A percentile compares a stretch with the other conserved stretches of the same genome.
Conservation (phyloP, 2,329 filamentous ascomycete genomes). For the Talaromyces rugulosus region DNA sequence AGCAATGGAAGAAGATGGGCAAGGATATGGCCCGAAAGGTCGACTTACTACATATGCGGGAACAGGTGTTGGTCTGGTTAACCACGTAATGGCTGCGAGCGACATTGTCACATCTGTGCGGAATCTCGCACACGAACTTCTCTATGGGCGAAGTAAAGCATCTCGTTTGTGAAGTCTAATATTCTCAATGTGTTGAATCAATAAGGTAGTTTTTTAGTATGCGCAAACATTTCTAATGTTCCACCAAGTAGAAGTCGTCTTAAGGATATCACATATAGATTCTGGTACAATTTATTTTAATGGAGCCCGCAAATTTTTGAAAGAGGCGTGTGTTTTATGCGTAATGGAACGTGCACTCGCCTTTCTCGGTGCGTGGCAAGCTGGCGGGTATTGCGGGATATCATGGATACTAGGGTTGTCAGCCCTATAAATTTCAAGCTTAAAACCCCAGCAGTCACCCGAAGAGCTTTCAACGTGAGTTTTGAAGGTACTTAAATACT, state of each 20-base stretch:
- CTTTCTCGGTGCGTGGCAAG: neutral
- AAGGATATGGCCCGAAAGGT: slow-evolving; percentile 50
- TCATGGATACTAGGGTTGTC: neutral
- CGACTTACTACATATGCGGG: slow-evolving; percentile 62
- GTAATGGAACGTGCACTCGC: neutral
- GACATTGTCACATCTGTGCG: slow-evolving; percentile 37
- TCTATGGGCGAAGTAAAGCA: neutral
- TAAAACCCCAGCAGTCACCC: neutral
- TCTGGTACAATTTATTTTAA: neutral
- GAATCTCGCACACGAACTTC: neutral
- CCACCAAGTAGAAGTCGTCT: neutral
- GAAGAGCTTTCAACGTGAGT: neutral
- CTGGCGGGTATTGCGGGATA: neutral
- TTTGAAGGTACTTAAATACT: neutral
- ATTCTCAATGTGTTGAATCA: neutral
- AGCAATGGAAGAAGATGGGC: slow-evolving; percentile 49
- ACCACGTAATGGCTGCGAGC: slow-evolving; percentile 44
- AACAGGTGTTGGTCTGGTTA: slow-evolving; percentile 57
- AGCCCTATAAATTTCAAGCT: neutral
- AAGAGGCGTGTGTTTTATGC: neutral
- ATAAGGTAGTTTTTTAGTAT: neutral
- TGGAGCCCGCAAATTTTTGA: neutral
- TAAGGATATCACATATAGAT: neutral
- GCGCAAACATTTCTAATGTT: neutral
- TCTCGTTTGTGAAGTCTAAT: neutral